These are phyloP conservation scores for Erysimum cheiranthoides DNA, from an alignment of 345 rosid genomes.

Conservation along the genomic window DNA sequence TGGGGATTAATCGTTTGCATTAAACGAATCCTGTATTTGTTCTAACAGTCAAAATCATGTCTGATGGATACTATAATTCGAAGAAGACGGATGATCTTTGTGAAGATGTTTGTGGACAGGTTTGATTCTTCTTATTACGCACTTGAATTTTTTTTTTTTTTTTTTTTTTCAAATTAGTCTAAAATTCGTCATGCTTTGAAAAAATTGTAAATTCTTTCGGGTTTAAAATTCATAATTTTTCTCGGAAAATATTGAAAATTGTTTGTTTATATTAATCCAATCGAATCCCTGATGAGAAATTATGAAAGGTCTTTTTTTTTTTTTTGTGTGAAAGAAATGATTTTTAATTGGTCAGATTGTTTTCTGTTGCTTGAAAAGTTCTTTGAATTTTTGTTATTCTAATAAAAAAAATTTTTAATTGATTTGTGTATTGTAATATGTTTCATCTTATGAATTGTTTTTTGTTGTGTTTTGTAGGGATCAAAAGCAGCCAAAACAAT, in stretches of 20 bases:
- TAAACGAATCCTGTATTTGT: constrained; percentile 13
- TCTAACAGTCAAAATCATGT: constrained; percentile 54
- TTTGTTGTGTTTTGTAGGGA: constrained; percentile 23
- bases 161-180: neutral
- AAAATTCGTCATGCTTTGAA: too few species aligned
- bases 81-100: constrained; percentile 92
- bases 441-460: constrained; percentile 9
- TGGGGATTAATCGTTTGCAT: constrained; percentile 43
- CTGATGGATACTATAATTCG: constrained; percentile 72
- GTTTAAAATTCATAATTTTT: neutral
- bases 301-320: neutral
- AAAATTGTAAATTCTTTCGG: neutral
- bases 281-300: neutral
- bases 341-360: constrained; percentile 31
- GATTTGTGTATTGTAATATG: neutral
- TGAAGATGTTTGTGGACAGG: constrained; percentile 84
- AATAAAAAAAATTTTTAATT: neutral
- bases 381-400: neutral
- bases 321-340: neutral
- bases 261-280: neutral
- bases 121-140: constrained; percentile 8
- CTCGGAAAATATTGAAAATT: neutral
- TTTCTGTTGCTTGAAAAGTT: constrained; percentile 38
- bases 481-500: constrained; percentile 45
- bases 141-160: neutral